Base-by-base conservation (phyloP, 495 filamentous ascomycete genomes). In the Chaetomium tenue region DNA sequence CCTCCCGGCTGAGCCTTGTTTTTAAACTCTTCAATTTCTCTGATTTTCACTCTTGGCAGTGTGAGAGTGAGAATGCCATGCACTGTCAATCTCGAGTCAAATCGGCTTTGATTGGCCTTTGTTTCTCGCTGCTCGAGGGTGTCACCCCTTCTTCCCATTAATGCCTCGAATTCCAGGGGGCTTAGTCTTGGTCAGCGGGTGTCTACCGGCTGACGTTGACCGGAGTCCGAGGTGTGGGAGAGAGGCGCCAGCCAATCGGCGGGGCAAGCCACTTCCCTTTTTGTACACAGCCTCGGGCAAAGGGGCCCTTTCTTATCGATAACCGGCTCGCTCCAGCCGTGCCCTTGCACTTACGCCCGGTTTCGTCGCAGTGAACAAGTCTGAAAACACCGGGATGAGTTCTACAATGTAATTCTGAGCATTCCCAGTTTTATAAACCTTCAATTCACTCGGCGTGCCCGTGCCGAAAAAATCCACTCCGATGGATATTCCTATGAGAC, bases 391-490 rank as follows among this genome's bases (percentile, higher is more conserved):
- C 74, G 71, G 74, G 72, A 74, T 74, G 72, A 73, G 69, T 72
- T 74, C 63, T 75, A 74, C 74, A 68, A 73, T 72, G 74, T 75
- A 75, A 74, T 67, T 75, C 72, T 75, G 72, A 75, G 74, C 69
- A 74, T 74, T 58, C 68, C 66, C 51, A 57, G 25, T 57, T 62
- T 68, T 70, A 66, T 69, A 74, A 70, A 58, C 56, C 16, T 65
- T 63, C 53, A 48, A 44, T 60, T 65, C 53, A 58, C 48, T 60
- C 67, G 63, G 70, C 56, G 30, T 13, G 57, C 48, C 57, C 37
- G 48, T 44, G 58, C 54, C 59, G 60, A 60, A 55, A 61, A 37
- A 44, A 63, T 25, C 70, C 64, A 61, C 63, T 58, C 61, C 58
- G 63, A 74, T 72, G 70, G 70, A 61, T 44, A 51, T 65, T 47